Conservation (phyloP, 495 filamentous ascomycete species). For the Podospora conica region DNA sequence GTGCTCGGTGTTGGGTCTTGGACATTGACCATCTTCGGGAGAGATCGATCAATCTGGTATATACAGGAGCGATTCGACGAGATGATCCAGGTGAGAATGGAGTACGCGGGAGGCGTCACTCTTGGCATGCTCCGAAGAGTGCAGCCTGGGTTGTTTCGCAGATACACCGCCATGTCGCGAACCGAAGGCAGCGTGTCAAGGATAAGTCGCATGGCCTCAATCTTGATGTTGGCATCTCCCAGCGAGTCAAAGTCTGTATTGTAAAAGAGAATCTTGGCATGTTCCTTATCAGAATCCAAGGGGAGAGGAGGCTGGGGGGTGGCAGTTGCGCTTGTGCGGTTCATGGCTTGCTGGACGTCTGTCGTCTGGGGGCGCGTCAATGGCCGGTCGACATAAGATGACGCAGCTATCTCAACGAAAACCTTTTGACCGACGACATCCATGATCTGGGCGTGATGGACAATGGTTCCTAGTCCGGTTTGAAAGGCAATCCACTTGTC, state of each 20-base stretch:
- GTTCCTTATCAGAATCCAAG: conserved; percentile 17
- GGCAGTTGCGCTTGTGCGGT: not conserved
- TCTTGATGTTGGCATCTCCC: conserved; percentile 37
- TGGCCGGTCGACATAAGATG: not conserved
- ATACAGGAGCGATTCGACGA: conserved; percentile 88
- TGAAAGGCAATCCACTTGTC: conserved; percentile 19
- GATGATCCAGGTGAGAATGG: conserved; percentile 80
- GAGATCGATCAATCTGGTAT: conserved; percentile 42
- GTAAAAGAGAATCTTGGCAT: conserved; percentile 36
- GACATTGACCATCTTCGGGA: not conserved
- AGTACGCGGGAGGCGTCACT: conserved; percentile 60
- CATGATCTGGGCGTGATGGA: conserved; percentile 1
- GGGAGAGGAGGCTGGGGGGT: not conserved
- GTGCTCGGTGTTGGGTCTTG: not conserved
- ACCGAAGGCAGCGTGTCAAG: conserved; percentile 66
- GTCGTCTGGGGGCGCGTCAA: not conserved
- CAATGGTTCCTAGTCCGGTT: not conserved
- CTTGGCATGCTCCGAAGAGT: conserved; percentile 55
- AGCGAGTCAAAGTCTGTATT: conserved; percentile 31
- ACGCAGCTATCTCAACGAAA: not conserved
- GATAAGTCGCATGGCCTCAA: conserved; percentile 48
- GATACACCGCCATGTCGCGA: conserved; percentile 53
- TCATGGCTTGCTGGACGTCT: not conserved
- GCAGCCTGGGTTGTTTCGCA: conserved; percentile 38
- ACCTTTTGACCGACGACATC: not conserved